Base-by-base conservation (phyloP, 1,139 yeast species). In the Yamadazyma sp. region DNA sequence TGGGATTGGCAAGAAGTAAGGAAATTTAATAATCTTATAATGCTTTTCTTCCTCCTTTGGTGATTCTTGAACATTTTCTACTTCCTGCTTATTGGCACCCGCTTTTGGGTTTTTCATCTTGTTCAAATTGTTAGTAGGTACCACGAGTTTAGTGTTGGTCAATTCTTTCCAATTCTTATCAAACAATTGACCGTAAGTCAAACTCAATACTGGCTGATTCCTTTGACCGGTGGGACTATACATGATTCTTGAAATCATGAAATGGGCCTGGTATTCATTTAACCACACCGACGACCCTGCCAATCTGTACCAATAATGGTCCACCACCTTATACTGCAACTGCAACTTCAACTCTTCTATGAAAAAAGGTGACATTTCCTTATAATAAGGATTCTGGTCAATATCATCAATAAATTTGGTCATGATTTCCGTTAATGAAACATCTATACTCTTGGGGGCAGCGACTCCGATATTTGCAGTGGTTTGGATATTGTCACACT, bases 221-320 rank as follows among this genome's bases (percentile, higher is more conserved):
- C 68, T 53, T n/a, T 40, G 44, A 1, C 62, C 62, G 11, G 39
- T 45, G 1, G 66, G 63, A 28, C 61, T 52, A 47, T 62, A 67
- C 11, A 67, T 42, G 8, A 67, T 43, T 39, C 74, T 46, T 7
- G 70, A 60, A 12, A 66, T 60, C 60, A 61, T 56, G 38, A 55
- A 62, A 45, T 67, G 70, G 1, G 65, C 65, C 2, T 70, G 70
- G 40, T 65, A 66, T 35, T 67, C 62, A 43, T 65, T 61, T 20
- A 68, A 48, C 69, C 70, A 68, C 4, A 67, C 71, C 0, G 69
- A 61, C 2, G 70, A 59, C 1, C 72, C 74, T 0, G 70, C 66
- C 29, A 68, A 53, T 35, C 64, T 50, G 44, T 51, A 67, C 71
- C 73, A 68, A 41, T 59, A 57, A 32, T 53, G 52, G 16, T 61